Base-by-base conservation (phyloP, 169 alveolate species). In the Cryptosporidium viatorum region DNA sequence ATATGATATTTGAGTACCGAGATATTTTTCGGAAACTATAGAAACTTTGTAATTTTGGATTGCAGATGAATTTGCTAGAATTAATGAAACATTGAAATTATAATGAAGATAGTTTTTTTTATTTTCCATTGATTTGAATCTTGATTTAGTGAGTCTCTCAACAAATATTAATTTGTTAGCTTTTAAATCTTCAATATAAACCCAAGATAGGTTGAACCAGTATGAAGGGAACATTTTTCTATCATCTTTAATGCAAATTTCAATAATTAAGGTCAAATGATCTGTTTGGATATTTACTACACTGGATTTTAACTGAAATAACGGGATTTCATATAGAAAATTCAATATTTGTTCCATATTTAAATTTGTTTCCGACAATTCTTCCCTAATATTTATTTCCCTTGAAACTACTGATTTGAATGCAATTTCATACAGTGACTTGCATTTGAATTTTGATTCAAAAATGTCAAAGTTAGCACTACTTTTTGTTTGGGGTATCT, bases 201-300 rank as follows among this genome's bases (percentile, higher is more conserved):
- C 31, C 86, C 86, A 73, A 33, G 62, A 62, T 29, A 31, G 48
- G 45, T 73, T 39, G 43, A 80, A 80, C 62, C 62, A 62, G 26
- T 39, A 29, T 23, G 59, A 9, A 9, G 89, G 68, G 67, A 65
- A 80, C 21, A 4, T 26, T 23, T 9, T 23, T 35, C 26, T 39
- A 62, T 16, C 23, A 29, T 59, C 41, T 23, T 16, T 14, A 62
- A 41, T 41, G n/a, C 29, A 9, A 16, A 70, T 41, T 70, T 29
- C 43, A 45, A 70, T 43, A 33, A 23, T 0, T 23, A 70, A 0
- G 41, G 29, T 45, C n/a, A 21, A 23, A 29, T 48, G 33, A 23
- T 26, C 5, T 31, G 51, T 10, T 70, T 45, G 58, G 9, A 1
- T 23, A 14, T 65, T 37, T 18, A n/a, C 21, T 35, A 80, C n/a